Evolutionary conservation across 768 basidiomycete genomes (phyloP).

Genomic region (Rubroboletus pulcherrimus): DNA sequence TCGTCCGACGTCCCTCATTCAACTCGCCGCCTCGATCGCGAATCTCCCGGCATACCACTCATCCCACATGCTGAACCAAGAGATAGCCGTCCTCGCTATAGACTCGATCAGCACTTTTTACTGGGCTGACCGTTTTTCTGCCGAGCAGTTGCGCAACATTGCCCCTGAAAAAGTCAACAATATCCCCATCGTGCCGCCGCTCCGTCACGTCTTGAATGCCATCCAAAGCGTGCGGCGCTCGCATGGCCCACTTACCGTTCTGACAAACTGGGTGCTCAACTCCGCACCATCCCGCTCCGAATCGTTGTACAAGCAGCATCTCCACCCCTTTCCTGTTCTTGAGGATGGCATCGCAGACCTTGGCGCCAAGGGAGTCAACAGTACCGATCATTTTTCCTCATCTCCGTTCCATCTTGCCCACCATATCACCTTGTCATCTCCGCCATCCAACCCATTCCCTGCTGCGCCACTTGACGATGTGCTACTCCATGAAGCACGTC

Average conservation of each 20-base stretch:
- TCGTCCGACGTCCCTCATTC: conserved; percentile 58
- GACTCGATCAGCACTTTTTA: conserved; percentile 77
- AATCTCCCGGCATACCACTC: conserved; percentile 54
- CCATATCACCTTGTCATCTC: conserved; percentile 38
- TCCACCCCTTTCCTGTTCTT: conserved; percentile 41
- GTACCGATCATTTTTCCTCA: conserved; percentile 12
- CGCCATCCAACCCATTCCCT: conserved; percentile 12
- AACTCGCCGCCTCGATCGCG: conserved; percentile 66
- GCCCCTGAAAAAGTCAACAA: conserved; percentile 4
- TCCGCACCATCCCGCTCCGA: conserved; percentile 16
- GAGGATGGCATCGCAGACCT: conserved; percentile 12
- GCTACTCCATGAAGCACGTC: conserved; percentile 14
- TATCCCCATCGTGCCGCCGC: conserved; percentile 26
- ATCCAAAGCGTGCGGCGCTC: conserved; percentile 47
- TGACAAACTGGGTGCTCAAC: conserved; percentile 63
- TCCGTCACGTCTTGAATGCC: conserved; percentile 46
- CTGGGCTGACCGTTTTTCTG: conserved; percentile 69
- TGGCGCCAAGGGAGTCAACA: conserved; percentile 9
- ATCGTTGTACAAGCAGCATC: conserved; percentile 49
- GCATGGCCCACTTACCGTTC: conserved; percentile 47
- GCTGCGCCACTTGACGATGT: conserved; percentile 16
- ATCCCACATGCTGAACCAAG: conserved; percentile 43
- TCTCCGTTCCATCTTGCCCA: conserved; percentile 34
- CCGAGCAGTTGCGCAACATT: conserved; percentile 46
- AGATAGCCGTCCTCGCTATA: conserved; percentile 64